phyloP scores from a whole-genome alignment of 805 yeast genomes.

The Yarrowia divulgata region DNA sequence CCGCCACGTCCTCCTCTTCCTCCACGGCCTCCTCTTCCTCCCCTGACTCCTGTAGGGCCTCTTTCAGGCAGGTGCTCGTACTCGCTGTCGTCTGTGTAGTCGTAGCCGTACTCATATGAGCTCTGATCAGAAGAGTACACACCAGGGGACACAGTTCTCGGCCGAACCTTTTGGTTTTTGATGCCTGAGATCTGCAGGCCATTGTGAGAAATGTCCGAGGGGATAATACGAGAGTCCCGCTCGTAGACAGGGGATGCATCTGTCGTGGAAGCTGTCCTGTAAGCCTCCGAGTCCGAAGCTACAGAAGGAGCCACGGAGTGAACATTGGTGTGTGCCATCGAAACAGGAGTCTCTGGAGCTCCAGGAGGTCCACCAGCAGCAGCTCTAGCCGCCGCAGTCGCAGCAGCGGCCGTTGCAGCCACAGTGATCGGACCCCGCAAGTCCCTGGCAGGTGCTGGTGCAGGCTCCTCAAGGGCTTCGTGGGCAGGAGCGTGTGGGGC shows the following conservation, averaged over 20 bases:
- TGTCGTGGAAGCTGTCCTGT: slow-evolving; percentile 15
- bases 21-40: slow-evolving; percentile 1
- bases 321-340: slow-evolving; percentile 18
- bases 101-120: slow-evolving; percentile 17
- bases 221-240: slow-evolving; percentile 12
- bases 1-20: slow-evolving; percentile 8
- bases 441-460: neutral
- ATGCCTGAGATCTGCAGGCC: slow-evolving; percentile 24
- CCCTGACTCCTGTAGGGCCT: neutral
- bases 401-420: slow-evolving; percentile 28
- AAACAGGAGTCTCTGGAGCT: slow-evolving; percentile 26
- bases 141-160: slow-evolving; percentile 15
- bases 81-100: slow-evolving; percentile 35
- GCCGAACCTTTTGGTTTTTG: neutral
- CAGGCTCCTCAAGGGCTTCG: too few species aligned
- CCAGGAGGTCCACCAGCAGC: slow-evolving; percentile 29
- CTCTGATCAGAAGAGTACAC: slow-evolving; percentile 29
- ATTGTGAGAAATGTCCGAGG: slow-evolving; percentile 18
- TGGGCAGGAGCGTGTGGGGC: neutral
- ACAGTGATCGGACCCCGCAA: slow-evolving; percentile 9
- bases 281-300: slow-evolving; percentile 31
- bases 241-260: slow-evolving; percentile 29
- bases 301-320: slow-evolving; percentile 26
- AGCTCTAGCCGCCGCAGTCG: slow-evolving; percentile 29
- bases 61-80: slow-evolving; percentile 14